Conservation (phyloP, 2,329 filamentous ascomycete species). For the Leptographium galeiforme region DNA sequence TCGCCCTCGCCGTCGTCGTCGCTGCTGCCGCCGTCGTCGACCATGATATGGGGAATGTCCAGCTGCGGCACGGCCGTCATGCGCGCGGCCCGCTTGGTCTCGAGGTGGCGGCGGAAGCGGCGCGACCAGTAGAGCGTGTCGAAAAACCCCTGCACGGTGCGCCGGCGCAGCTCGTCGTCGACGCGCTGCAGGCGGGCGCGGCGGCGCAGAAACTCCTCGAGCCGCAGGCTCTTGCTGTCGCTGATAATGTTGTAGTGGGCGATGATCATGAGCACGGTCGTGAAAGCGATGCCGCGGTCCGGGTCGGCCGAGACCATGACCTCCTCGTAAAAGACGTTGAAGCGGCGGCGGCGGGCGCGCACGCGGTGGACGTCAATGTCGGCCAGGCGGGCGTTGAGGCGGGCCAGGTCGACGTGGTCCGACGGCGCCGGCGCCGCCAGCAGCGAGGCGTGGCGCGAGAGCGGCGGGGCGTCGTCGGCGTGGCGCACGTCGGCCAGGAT, state of each 20-base stretch:
- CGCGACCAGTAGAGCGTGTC: conserved; percentile 84
- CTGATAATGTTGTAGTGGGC: conserved; percentile 98
- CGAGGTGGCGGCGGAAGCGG: conserved; percentile 62
- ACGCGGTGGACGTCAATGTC: conserved; percentile 65
- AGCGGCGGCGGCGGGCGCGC: conserved; percentile 58
- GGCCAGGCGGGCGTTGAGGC: conserved; percentile 59
- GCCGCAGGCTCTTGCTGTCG: conserved; percentile 83
- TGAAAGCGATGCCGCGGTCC: conserved; percentile 82
- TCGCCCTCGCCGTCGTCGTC: background rate
- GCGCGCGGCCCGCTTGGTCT: conserved; percentile 58
- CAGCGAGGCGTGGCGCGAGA: conserved; percentile 37
- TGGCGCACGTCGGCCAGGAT: conserved; percentile 75
- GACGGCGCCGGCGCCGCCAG: conserved; percentile 35
- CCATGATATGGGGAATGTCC: conserved; percentile 76
- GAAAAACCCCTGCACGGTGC: conserved; percentile 88
- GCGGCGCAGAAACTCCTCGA: conserved; percentile 89
- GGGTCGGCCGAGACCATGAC: conserved; percentile 86
- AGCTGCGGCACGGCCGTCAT: conserved; percentile 70
- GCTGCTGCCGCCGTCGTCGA: conserved; percentile 57
- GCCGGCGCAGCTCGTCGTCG: conserved; percentile 82
- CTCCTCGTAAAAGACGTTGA: conserved; percentile 96
- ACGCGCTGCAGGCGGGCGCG: conserved; percentile 84
- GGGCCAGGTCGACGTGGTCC: conserved; percentile 56
- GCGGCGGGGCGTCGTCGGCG: conserved; percentile 25
- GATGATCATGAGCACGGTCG: conserved; percentile 82